Evolutionary conservation across 2,329 filamentous ascomycete species (phyloP), one percentile per base, ranked within the genome.

Genomic region (Colletotrichum scovillei): DNA sequence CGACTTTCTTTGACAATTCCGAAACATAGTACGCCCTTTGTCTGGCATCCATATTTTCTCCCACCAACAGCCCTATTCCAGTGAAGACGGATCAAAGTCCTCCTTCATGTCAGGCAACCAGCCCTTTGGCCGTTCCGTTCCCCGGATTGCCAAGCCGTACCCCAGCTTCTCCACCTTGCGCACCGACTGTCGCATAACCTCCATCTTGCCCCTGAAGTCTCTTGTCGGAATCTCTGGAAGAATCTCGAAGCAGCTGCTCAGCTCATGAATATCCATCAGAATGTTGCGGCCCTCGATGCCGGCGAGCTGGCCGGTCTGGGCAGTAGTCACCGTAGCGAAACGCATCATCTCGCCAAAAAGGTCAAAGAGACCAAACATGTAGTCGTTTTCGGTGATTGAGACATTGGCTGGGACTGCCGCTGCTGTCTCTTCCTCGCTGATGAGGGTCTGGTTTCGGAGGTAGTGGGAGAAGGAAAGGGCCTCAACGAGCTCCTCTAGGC

Each of bases 291-390:
- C 52, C 76, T 60, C 63, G 68, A 73, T 69, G 35, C 84, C 84
- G 4, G 85, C 87, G 74, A 87, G 81, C 77, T 82, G 84, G 16
- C 93, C 93, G 8, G 87, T 92, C 5, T 95, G 93, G 1, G 95
- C 95, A 81, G 97, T 93, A 30, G 92, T 91, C 6, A 95, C 95
- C 63, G 98, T 97, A 0, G 95, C 95, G 83, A 98, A 98, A 35
- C 95, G 90, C 97, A 99, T 99, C 86, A 98, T 88, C 85, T 99
- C 97, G 52, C 97, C 97, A 1, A 95, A 95, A 77, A 98, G 89
- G 82, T 99, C 97, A 79, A 98, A 98, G 2, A 99, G 84, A 9
- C 96, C 97, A 75, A 97, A 92, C 71, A 98, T 84, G 80, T 98
- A 98, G 82, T 99, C 97, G 68, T 96, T 91, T 30, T 92, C 88